Evolutionary conservation across 2,329 filamentous ascomycete species (phyloP), one percentile per base, ranked within the genome.

Genomic region (Xenosphaeropsis pyriputrescens): DNA sequence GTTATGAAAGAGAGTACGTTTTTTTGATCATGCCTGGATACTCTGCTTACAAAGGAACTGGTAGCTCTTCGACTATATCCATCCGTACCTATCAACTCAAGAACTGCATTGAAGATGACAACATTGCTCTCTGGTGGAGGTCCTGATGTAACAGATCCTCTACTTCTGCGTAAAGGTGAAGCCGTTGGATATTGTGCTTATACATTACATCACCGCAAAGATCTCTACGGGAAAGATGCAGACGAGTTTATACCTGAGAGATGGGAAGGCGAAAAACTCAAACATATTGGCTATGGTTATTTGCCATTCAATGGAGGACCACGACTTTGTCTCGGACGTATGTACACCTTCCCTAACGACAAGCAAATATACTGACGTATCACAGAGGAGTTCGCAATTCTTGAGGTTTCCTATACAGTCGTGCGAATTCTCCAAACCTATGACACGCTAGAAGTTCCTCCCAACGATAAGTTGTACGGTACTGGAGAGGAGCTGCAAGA

Each of bases 211-310:
- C 40, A 55, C 6, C 40, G 54, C n/a, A 48, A 49, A 4, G 69
- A 72, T 41, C 79, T 86, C 47, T 88, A 81, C 81, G 82, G 81
- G 1, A 51, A 66, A 0, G 77, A 85, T 43, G 79, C 75, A 0
- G 72, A 45, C 1, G 48, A 50, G 32, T 58, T 57, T 39, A 41
- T 43, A 1, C 57, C 57, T 0, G 55, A 59, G 36, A 41, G 57
- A 2, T 59, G 56, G 56, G 49, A 43, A 53, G 8, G 5, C 6
- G 33, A 17, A 4, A 17, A 30, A 18, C 35, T 36, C 5, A n/a
- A n/a, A 5, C 5, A 35, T 16, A 35, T 35, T 35, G 33, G 33
- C 8, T 35, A n/a, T 5, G 33, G 5, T 13, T 53, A 53, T 35
- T 47, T 52, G 9, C 42, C 49, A 3, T 45, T 54, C 2, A 55